These are phyloP conservation scores for Datura wrightii DNA, from an alignment of 257 asterid genomes.

Conservation along the genomic window DNA sequence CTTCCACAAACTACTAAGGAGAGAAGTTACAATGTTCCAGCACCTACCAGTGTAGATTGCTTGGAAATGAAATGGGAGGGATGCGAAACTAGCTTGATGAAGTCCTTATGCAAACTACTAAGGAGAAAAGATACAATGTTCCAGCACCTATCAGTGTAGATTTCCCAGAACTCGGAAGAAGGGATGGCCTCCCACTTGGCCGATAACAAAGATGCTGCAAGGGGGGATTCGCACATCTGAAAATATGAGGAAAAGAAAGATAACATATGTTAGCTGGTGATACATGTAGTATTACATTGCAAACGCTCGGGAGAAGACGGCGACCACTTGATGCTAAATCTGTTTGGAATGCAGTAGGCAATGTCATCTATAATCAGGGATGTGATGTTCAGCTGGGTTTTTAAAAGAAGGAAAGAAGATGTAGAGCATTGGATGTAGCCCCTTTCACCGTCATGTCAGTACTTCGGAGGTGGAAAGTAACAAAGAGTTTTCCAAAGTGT, in stretches of 20 bases:
- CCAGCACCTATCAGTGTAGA: background rate
- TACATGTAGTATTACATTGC: background rate
- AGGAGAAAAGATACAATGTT: background rate
- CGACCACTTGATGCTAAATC: background rate
- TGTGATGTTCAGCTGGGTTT: background rate
- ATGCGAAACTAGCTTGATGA: constrained; percentile 6
- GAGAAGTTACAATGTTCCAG: background rate
- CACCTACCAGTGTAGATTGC: background rate
- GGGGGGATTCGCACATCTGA: background rate
- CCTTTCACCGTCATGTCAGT: constrained; percentile 3
- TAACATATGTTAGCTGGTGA: constrained; percentile 4
- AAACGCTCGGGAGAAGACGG: background rate
- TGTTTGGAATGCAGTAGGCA: background rate
- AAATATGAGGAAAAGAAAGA: background rate
- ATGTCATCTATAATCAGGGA: background rate
- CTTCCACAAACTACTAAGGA: background rate
- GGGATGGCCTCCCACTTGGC: background rate
- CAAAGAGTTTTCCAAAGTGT: background rate
- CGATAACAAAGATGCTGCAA: background rate
- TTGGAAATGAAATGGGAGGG: background rate
- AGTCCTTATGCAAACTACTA: background rate
- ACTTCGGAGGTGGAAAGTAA: constrained; percentile 7
- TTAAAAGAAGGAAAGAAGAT: background rate
- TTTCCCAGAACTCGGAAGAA: constrained; percentile 3
- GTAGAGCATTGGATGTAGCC: background rate